phyloP scores from a whole-genome alignment of 306 rosid genomes.

The Inga laurina region DNA sequence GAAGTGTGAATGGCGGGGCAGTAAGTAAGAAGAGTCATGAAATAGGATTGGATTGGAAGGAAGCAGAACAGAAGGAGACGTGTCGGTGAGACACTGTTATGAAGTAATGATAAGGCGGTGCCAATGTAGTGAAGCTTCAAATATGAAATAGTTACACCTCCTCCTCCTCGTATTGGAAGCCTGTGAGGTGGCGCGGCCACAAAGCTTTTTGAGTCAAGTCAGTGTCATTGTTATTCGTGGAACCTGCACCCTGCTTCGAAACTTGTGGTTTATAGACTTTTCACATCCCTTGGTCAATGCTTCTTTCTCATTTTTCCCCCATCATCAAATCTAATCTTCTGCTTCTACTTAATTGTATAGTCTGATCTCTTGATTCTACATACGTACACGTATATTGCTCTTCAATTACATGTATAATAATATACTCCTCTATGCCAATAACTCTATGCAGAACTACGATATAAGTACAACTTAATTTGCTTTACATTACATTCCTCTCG shows the following conservation, averaged over 20 bases:
- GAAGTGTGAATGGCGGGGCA: not conserved
- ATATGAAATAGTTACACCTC: not conserved
- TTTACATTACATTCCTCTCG: no score
- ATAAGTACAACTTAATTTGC: no score
- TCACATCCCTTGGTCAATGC: not conserved
- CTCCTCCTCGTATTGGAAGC: not conserved
- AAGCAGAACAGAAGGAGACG: not conserved
- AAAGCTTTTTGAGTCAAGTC: not conserved
- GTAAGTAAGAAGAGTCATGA: not conserved
- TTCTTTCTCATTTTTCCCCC: not conserved
- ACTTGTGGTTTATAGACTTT: not conserved
- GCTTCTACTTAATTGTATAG: not conserved
- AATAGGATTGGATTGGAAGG: not conserved
- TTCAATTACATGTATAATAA: no score
- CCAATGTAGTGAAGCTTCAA: not conserved
- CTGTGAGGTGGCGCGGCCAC: not conserved
- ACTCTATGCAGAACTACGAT: no score
- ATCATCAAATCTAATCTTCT: not conserved
- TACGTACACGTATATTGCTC: no score
- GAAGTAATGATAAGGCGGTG: not conserved
- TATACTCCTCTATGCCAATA: no score
- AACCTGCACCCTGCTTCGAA: not conserved
- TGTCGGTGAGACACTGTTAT: not conserved
- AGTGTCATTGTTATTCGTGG: not conserved
- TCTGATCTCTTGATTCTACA: no score